phyloP scores from a whole-genome alignment of 2,329 filamentous ascomycete species.

The Diplodia seriata region DNA sequence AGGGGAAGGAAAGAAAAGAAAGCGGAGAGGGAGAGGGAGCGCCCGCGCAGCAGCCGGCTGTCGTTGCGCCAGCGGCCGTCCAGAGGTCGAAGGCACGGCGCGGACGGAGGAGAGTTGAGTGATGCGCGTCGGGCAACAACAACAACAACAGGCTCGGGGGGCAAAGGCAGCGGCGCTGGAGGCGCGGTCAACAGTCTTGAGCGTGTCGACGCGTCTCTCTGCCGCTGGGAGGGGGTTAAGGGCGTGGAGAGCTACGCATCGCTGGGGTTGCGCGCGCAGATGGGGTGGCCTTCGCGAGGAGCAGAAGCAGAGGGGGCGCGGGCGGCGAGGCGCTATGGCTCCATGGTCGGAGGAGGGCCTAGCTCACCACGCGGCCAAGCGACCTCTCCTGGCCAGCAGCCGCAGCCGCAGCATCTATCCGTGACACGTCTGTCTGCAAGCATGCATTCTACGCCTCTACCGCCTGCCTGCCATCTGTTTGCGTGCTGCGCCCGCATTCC shows the following conservation, averaged over 20 bases:
- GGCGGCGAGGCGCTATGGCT: slow-evolving; percentile 22
- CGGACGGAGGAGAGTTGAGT: background rate
- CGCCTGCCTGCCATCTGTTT: background rate
- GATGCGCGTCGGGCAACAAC: slow-evolving; percentile 15
- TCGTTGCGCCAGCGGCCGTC: slow-evolving; percentile 18
- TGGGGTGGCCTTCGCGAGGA: slow-evolving; percentile 26
- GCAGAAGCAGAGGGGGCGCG: slow-evolving; percentile 30
- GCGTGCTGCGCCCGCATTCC: background rate
- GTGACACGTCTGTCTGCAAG: slow-evolving; percentile 27
- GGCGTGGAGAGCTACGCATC: slow-evolving; percentile 28
- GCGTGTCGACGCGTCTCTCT: slow-evolving; percentile 31
- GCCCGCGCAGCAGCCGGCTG: slow-evolving; percentile 17
- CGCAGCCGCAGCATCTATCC: slow-evolving; percentile 13
- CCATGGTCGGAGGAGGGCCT: slow-evolving; percentile 16
- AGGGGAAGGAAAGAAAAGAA: slow-evolving; percentile 15
- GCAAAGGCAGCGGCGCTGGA: slow-evolving; percentile 24
- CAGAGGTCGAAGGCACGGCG: background rate
- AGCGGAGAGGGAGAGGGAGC: background rate
- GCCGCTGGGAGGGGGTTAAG: slow-evolving; percentile 29
- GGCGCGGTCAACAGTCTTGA: slow-evolving; percentile 27
- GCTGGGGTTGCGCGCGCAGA: slow-evolving; percentile 31
- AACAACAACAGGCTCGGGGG: slow-evolving; percentile 14
- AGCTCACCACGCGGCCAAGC: slow-evolving; percentile 25
- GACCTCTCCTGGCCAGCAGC: slow-evolving; percentile 27
- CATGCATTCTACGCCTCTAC: background rate